Conservation (phyloP, 768 basidiomycete species). For the Phaffia tasmanica region DNA sequence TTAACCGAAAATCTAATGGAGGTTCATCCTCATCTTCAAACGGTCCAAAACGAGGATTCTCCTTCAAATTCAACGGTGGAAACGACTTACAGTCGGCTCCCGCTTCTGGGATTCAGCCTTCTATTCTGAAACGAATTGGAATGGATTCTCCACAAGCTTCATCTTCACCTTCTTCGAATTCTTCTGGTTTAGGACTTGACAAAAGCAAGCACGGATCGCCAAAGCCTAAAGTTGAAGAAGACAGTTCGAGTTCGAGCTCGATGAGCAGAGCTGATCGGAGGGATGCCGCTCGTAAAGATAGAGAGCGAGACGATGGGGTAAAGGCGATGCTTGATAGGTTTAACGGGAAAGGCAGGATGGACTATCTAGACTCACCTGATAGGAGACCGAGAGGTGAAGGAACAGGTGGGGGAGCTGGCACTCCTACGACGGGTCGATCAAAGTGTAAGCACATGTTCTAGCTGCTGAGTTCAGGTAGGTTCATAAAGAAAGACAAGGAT, state of each 20-base stretch:
- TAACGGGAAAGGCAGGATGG: neutral
- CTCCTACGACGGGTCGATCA: too few relatives aligned
- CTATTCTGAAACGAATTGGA: neutral
- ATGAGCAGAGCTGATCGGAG: neutral
- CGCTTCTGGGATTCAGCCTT: constrained; percentile 8
- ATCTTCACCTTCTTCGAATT: neutral
- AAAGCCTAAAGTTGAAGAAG: neutral
- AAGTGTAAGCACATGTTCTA: too few relatives aligned
- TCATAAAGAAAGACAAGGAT: too few relatives aligned
- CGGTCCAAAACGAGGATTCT: neutral
- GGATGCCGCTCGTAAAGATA: constrained; percentile 9
- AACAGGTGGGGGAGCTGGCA: neutral
- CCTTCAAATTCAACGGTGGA: constrained; percentile 13
- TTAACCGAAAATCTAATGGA: neutral
- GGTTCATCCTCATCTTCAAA: neutral
- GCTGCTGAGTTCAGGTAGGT: too few relatives aligned
- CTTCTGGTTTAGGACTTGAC: neutral
- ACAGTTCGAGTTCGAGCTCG: neutral
- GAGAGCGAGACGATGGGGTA: constrained; percentile 1
- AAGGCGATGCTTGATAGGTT: constrained; percentile 4
- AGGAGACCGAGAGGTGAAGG: constrained; percentile 2
- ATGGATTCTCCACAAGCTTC: constrained; percentile 1
- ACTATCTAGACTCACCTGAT: constrained; percentile 18
- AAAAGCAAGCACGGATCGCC: constrained; percentile 1
- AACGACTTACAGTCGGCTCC: neutral